Evolutionary conservation across 495 filamentous ascomycete genomes (phyloP).

Genomic region (Penicillium samsonianum): DNA sequence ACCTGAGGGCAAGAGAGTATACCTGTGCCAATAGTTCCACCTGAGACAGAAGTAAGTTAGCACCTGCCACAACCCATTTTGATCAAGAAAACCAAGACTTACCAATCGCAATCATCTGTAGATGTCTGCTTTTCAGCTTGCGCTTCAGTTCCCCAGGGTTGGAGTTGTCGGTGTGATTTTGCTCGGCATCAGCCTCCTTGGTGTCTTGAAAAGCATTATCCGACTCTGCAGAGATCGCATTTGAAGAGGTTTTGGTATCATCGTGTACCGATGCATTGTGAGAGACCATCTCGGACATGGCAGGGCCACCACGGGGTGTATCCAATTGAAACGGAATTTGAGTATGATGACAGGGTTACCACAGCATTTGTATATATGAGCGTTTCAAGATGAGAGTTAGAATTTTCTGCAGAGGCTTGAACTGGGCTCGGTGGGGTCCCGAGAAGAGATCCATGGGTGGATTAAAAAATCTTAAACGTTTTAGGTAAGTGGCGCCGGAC

Average conservation of each 20-base stretch:
- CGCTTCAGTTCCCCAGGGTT: conserved; percentile 43
- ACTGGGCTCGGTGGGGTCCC: conserved; percentile 16
- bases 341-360: too few species aligned
- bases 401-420: conserved; percentile 18
- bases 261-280: conserved; percentile 13
- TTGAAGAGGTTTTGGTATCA: conserved; percentile 10
- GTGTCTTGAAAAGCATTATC: conserved; percentile 25
- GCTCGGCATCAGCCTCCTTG: conserved; percentile 29
- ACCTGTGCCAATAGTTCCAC: conserved; percentile 74
- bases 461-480: conserved; percentile 17
- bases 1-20: neutral
- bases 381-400: too few species aligned
- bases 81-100: conserved; percentile 36
- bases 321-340: neutral
- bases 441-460: conserved; percentile 14
- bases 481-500: conserved; percentile 26
- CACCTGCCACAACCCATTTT: conserved; percentile 40
- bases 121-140: conserved; percentile 63
- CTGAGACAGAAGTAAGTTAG: conserved; percentile 59
- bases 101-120: conserved; percentile 70
- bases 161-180: conserved; percentile 17
- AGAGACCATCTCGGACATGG: conserved; percentile 19
- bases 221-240: conserved; percentile 8
- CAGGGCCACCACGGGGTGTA: neutral
- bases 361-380: too few species aligned